A percentile compares a stretch with the other conserved stretches of the same genome.
phyloP scores from a whole-genome alignment of 495 filamentous ascomycete genomes.

The Daldinia vernicosa region DNA sequence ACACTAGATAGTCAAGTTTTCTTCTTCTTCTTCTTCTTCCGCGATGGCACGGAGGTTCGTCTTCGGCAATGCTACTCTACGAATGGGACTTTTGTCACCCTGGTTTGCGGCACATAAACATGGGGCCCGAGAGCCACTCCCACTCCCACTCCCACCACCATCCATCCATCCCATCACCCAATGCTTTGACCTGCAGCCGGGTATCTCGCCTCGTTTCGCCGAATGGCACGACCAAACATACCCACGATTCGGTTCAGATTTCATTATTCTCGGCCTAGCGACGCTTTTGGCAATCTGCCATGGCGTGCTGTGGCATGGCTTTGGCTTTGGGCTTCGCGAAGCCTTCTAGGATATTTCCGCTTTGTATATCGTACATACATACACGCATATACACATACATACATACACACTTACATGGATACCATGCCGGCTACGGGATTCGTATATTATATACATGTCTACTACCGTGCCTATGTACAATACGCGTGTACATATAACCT shows the following conservation, averaged over 20 bases:
- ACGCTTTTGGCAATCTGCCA: slow-evolving; percentile 32
- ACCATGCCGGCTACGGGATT: neutral
- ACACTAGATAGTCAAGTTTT: neutral
- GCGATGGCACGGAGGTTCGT: slow-evolving; percentile 20
- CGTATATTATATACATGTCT: neutral
- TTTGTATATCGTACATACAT: slow-evolving; percentile 13
- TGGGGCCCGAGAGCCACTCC: neutral
- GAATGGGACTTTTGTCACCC: slow-evolving; percentile 35
- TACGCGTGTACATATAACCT: neutral
- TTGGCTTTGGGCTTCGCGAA: slow-evolving; percentile 42
- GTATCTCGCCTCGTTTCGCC: slow-evolving; percentile 45
- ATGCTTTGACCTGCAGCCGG: slow-evolving; percentile 44
- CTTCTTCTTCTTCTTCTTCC: neutral
- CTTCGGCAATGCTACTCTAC: slow-evolving; percentile 36
- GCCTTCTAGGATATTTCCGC: slow-evolving; percentile 41
- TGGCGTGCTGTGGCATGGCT: too few species aligned
- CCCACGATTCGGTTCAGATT: slow-evolving; percentile 43
- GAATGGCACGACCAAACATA: slow-evolving; percentile 37
- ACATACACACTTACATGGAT: slow-evolving; percentile 4
- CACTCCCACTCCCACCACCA: neutral
- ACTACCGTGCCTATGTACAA: neutral
- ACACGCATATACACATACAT: slow-evolving; percentile 3
- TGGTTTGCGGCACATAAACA: slow-evolving; percentile 43
- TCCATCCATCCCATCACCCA: neutral
- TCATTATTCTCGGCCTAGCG: slow-evolving; percentile 28